Percentiles rank a stretch among this genome's conserved stretches.
Conservation (phyloP, 2,329 filamentous ascomycete genomes). For the Aspergillus nomiae region DNA sequence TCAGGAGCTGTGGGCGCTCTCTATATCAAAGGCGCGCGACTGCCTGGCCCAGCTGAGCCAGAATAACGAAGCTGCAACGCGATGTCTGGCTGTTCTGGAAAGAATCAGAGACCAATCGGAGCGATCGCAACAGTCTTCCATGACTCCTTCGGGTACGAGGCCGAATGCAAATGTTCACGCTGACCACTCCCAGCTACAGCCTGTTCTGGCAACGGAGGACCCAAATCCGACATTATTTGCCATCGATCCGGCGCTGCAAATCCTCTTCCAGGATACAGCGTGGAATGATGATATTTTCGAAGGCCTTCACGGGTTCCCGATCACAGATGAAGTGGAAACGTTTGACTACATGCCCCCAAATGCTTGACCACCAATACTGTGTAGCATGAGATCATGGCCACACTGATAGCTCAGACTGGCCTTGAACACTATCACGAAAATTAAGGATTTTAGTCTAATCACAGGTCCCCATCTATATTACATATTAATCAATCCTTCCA, state of each 20-base stretch:
- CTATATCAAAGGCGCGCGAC: slow-evolving; percentile 13
- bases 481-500: slow-evolving; percentile 10
- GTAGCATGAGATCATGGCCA: no score
- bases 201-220: not conserved
- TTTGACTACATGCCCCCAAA: slow-evolving; percentile 8
- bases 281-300: slow-evolving; percentile 18
- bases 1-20: slow-evolving; percentile 15
- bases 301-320: slow-evolving; percentile 16
- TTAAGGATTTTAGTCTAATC: not conserved
- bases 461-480: not conserved
- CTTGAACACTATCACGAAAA: no score
- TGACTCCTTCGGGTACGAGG: no score
- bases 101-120: slow-evolving; percentile 9
- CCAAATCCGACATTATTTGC: not conserved
- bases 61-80: slow-evolving; percentile 15
- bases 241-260: slow-evolving; percentile 20
- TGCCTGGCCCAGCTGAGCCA: slow-evolving; percentile 14
- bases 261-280: slow-evolving; percentile 19
- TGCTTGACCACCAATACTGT: not conserved
- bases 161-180: not conserved
- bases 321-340: slow-evolving; percentile 12
- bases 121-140: not conserved
- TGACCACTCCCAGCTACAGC: not conserved
- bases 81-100: slow-evolving; percentile 18
- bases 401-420: no score